Evolutionary conservation across 208 protist species (phyloP).

Genomic region (Leptomonas pyrrhocoris): DNA sequence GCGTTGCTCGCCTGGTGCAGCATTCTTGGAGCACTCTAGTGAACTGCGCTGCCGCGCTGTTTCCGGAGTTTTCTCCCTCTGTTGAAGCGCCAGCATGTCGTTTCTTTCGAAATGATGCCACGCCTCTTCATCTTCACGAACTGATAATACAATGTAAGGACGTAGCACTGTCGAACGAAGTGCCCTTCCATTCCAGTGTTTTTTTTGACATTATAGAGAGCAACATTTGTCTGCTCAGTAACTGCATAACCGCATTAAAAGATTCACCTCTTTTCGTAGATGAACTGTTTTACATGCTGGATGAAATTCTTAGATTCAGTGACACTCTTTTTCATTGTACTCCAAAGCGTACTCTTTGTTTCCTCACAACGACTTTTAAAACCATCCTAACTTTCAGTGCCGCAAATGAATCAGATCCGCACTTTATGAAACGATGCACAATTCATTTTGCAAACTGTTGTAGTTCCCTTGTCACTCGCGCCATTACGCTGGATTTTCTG

Average conservation of each 20-base stretch:
- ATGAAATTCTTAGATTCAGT: slow-evolving; percentile 15
- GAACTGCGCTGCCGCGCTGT: slow-evolving; percentile 1
- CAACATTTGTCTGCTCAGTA: slow-evolving; percentile 11
- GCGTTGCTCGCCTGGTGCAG: slow-evolving; percentile 17
- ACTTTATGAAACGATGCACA: neutral
- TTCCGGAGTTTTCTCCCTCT: neutral
- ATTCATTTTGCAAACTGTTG: slow-evolving; percentile 8
- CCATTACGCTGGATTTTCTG: slow-evolving; percentile 16
- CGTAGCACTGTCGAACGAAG: slow-evolving; percentile 27
- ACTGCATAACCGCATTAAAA: neutral
- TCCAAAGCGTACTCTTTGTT: slow-evolving; percentile 15
- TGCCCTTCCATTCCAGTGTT: slow-evolving; percentile 14
- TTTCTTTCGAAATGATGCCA: slow-evolving; percentile 27
- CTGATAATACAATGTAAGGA: slow-evolving; percentile 21
- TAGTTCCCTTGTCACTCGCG: slow-evolving; percentile 13
- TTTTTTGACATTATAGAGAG: slow-evolving; percentile 26
- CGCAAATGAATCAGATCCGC: neutral
- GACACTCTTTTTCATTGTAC: slow-evolving; percentile 17
- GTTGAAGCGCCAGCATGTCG: neutral
- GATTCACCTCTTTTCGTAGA: slow-evolving; percentile 18
- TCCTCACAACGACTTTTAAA: slow-evolving; percentile 9
- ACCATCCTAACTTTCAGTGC: neutral
- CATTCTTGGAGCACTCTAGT: slow-evolving; percentile 24
- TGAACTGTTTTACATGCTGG: neutral
- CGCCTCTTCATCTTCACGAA: neutral